These are phyloP conservation scores for Calonectria naviculata DNA, from an alignment of 2,329 filamentous ascomycete species.

Conservation along the genomic window DNA sequence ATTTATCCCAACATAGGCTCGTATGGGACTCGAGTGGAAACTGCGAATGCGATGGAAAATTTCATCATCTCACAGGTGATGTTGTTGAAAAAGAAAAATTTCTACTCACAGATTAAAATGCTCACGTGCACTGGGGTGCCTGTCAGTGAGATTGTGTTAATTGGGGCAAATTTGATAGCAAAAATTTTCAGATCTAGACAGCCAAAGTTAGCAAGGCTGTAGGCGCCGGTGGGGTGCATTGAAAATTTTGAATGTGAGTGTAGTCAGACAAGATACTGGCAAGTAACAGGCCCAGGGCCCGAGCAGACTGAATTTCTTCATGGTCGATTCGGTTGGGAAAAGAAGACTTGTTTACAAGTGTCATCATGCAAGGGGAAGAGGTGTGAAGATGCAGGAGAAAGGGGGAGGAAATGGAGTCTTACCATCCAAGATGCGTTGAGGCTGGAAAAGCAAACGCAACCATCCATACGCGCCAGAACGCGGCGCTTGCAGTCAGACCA, in stretches of 20 bases:
- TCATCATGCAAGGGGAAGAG: constrained; percentile 71
- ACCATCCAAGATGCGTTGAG: constrained; percentile 29
- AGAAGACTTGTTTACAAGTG: constrained; percentile 79
- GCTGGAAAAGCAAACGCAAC: constrained; percentile 15
- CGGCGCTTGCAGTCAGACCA: constrained; percentile 14
- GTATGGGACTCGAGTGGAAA: constrained; percentile 83
- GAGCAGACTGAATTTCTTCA: constrained; percentile 80
- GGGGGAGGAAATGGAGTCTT: constrained; percentile 30
- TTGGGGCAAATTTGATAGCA: neutral
- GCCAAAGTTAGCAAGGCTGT: constrained; percentile 35
- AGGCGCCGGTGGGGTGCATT: neutral
- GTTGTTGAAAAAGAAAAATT: constrained; percentile 18
- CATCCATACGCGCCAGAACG: constrained; percentile 13
- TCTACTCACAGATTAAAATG: constrained; percentile 30
- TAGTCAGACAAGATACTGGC: constrained; percentile 89
- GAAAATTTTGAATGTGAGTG: constrained; percentile 27
- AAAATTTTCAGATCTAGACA: constrained; percentile 26
- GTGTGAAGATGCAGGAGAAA: constrained; percentile 30
- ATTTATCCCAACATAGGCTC: constrained; percentile 77
- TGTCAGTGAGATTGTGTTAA: constrained; percentile 6
- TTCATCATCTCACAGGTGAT: constrained; percentile 69
- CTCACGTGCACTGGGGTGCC: constrained; percentile 18
- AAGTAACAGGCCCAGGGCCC: constrained; percentile 85
- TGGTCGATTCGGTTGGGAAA: constrained; percentile 90
- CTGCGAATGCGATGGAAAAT: constrained; percentile 83